phyloP scores from a whole-genome alignment of 1,139 yeast species.

The Diutina catenulata region DNA sequence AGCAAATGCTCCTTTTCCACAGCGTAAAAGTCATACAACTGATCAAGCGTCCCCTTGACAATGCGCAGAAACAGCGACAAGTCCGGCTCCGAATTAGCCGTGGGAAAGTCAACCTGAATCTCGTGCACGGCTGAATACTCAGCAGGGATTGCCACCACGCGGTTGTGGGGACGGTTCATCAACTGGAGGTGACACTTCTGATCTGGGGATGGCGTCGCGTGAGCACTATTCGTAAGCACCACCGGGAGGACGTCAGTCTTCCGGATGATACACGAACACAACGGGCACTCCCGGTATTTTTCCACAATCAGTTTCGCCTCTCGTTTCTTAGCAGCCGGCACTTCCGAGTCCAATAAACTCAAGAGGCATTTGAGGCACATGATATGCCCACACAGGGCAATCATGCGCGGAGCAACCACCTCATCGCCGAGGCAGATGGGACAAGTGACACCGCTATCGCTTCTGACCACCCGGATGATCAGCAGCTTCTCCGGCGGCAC shows the following conservation, averaged over 20 bases:
- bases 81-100: conserved; percentile 16
- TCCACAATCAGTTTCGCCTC: conserved; percentile 30
- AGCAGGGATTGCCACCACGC: conserved; percentile 54
- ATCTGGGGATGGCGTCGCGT: too few species aligned
- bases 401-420: conserved; percentile 89
- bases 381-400: conserved; percentile 80
- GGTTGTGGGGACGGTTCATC: conserved; percentile 58
- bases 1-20: conserved; percentile 41
- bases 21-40: conserved; percentile 40
- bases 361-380: conserved; percentile 76
- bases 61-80: conserved; percentile 35
- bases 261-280: conserved; percentile 62
- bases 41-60: conserved; percentile 49
- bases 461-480: conserved; percentile 61
- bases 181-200: too few species aligned
- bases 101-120: conserved; percentile 20
- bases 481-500: conserved; percentile 49
- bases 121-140: conserved; percentile 19
- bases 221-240: conserved; percentile 35
- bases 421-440: conserved; percentile 85
- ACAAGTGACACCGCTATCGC: conserved; percentile 62
- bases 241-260: conserved; percentile 61
- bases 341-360: conserved; percentile 54
- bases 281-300: conserved; percentile 68
- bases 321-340: conserved; percentile 26